Base-by-base conservation (phyloP, 2,329 filamentous ascomycete species). In the Trichoderma harzianum region DNA sequence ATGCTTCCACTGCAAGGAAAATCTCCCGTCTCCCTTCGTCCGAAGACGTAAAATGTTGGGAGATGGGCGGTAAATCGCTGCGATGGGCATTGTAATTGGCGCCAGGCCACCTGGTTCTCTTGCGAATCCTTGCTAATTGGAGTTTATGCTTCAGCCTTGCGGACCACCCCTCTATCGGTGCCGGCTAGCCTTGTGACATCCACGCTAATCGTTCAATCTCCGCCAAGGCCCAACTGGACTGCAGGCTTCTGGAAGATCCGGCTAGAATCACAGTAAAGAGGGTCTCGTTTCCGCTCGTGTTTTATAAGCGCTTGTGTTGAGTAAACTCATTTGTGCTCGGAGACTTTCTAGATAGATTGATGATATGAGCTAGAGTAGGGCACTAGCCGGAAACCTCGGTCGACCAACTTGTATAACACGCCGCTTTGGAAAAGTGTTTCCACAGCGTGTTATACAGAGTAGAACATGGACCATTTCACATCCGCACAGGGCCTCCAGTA, bases 221-320 rank as follows among this genome's bases (percentile, higher is more conserved):
- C 65, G 53, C 53, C 34, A 58, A 64, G 18, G 65, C 34, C 34
- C 53, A 55, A 69, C 30, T n/a, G 28, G 51, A 69, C 55, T 32
- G 53, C 55, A 26, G 53, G 55, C 66, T 69, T 69, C 66, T 69
- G 55, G 66, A 69, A 69, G 66, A 60, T 69, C 55, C 28, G 28
- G 55, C 32, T 24, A 51, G n/a, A 69, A 60, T 26, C 28, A 47
- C 14, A 24, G 28, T 28, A 47, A 53, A 30, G 39, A 64, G 62
- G 62, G 62, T 65, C 62, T 47, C 18, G 39, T 51, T 64, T 32
- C 62, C 39, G n/a, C 53, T 47, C 53, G 32, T 69, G 26, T 69
- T 69, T 32, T 69, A 55, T 61, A 61, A 69, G 66, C 55, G 36
- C 66, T 61, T 69, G 39, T 51, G 55, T 60, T 30, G 55, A 24